These are phyloP conservation scores for Linum tenue DNA, from an alignment of 345 rosid species.

Conservation along the genomic window DNA sequence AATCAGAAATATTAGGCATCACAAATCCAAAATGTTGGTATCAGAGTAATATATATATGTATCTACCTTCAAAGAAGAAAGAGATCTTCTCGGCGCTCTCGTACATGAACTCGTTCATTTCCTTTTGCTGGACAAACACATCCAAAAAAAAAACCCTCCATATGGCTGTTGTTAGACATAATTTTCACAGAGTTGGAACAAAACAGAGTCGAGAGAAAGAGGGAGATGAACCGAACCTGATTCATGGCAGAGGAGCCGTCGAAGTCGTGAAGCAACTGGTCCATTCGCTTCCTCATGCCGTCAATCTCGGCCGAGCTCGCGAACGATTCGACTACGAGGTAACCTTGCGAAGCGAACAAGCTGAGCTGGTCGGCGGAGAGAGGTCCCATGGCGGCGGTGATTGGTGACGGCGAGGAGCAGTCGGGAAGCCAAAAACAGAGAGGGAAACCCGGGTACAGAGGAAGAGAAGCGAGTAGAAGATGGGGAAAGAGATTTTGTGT, in stretches of 20 bases:
- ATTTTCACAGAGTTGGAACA: background rate
- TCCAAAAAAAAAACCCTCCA: background rate
- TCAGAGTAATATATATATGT: background rate
- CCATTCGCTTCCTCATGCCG: slow-evolving; percentile 62
- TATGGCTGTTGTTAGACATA: too few species aligned
- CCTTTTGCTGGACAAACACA: slow-evolving; percentile 25
- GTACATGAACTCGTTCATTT: slow-evolving; percentile 69
- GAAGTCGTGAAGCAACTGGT: slow-evolving; percentile 45
- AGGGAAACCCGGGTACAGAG: too few species aligned
- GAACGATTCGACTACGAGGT: slow-evolving; percentile 68
- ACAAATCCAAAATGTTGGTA: too few species aligned
- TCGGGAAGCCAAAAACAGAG: background rate
- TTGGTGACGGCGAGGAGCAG: background rate
- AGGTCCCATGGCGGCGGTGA: slow-evolving; percentile 46
- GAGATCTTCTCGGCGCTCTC: slow-evolving; percentile 79
- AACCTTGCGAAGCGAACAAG: slow-evolving; percentile 47
- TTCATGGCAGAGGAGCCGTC: slow-evolving; percentile 51
- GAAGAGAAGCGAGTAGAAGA: too few species aligned
- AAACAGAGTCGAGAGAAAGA: background rate
- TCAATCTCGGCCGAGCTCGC: slow-evolving; percentile 49
- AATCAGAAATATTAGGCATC: background rate
- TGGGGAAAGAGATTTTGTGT: too few species aligned
- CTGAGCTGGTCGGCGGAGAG: slow-evolving; percentile 54
- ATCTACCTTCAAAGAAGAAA: slow-evolving; percentile 97
- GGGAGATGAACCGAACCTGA: slow-evolving; percentile 35